Conservation (phyloP, 2,329 filamentous ascomycete genomes). For the Stachybotrys chartarum region DNA sequence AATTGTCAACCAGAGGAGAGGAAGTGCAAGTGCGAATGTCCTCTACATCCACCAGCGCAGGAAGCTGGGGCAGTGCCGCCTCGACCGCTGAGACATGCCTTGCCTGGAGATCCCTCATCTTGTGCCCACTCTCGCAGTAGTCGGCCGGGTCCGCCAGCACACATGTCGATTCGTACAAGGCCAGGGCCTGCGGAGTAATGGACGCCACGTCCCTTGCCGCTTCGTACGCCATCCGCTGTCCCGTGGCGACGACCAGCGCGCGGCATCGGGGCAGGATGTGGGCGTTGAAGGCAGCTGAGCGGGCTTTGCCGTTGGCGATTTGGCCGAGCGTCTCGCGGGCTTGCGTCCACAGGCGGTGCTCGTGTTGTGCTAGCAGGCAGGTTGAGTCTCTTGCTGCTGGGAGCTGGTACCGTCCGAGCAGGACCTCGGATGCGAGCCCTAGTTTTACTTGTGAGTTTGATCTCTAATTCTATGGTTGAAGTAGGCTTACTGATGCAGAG, state of each 20-base stretch:
- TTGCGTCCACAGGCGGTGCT: constrained; percentile 14
- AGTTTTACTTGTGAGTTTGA: not conserved
- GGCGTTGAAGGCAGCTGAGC: constrained; percentile 10
- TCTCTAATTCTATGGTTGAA: not conserved
- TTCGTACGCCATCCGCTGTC: constrained; percentile 21
- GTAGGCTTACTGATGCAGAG: constrained; percentile 19
- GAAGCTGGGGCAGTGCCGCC: no score
- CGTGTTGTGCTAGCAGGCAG: constrained; percentile 13
- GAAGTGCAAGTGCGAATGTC: no score
- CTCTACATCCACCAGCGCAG: no score
- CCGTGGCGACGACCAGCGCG: constrained; percentile 13
- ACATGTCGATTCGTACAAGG: constrained; percentile 6
- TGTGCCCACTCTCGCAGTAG: constrained; percentile 2
- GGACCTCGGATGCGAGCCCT: constrained; percentile 17
- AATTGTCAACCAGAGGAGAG: no score
- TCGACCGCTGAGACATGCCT: no score
- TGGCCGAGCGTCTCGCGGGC: constrained; percentile 2
- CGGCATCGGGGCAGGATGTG: constrained; percentile 16
- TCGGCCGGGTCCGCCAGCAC: constrained; percentile 7
- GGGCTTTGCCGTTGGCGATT: not conserved
- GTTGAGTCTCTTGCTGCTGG: constrained; percentile 8
- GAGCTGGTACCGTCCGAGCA: constrained; percentile 13
- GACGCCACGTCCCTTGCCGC: constrained; percentile 6
- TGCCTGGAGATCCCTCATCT: no score
- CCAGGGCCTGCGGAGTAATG: constrained; percentile 3